Evolutionary conservation across 768 basidiomycete genomes (phyloP).

Genomic region (Hypholoma fasciculare): DNA sequence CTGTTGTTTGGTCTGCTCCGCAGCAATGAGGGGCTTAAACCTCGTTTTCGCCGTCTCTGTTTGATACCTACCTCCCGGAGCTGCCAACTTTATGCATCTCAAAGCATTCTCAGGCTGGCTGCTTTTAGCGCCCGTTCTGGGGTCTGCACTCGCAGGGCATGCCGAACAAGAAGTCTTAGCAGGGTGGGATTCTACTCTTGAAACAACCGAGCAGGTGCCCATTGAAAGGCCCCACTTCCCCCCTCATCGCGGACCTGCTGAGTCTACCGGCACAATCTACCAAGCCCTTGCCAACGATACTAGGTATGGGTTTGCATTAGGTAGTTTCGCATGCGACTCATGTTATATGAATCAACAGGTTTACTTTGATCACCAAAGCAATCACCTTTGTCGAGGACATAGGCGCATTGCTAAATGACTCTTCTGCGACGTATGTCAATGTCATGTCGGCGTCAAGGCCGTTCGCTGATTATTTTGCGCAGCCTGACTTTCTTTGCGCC

Average conservation of each 20-base stretch:
- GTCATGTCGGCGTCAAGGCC: neutral
- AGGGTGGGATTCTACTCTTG: neutral
- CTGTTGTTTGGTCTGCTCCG: neutral
- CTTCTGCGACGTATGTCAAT: slow-evolving; percentile 30
- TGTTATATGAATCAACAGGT: slow-evolving; percentile 23
- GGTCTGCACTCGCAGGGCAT: neutral
- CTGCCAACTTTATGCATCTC: slow-evolving; percentile 3
- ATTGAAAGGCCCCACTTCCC: neutral
- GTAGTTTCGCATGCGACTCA: neutral
- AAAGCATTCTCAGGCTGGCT: slow-evolving; percentile 7
- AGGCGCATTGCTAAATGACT: slow-evolving; percentile 37
- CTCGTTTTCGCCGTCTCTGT: neutral
- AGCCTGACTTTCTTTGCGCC: slow-evolving; percentile 60
- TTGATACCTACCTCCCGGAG: neutral
- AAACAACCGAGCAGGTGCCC: slow-evolving; percentile 1
- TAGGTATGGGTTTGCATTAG: slow-evolving; percentile 8
- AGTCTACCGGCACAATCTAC: slow-evolving; percentile 18
- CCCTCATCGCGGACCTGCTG: neutral
- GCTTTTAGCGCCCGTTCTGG: neutral
- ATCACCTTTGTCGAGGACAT: slow-evolving; percentile 40
- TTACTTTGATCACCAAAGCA: slow-evolving; percentile 39
- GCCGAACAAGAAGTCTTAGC: neutral
- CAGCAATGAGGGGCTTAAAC: neutral
- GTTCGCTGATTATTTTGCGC: neutral
- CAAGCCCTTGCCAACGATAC: slow-evolving; percentile 19